These are phyloP conservation scores for Pelomyxa schiedti DNA, from an alignment of 78 protist species.

Conservation along the genomic window DNA sequence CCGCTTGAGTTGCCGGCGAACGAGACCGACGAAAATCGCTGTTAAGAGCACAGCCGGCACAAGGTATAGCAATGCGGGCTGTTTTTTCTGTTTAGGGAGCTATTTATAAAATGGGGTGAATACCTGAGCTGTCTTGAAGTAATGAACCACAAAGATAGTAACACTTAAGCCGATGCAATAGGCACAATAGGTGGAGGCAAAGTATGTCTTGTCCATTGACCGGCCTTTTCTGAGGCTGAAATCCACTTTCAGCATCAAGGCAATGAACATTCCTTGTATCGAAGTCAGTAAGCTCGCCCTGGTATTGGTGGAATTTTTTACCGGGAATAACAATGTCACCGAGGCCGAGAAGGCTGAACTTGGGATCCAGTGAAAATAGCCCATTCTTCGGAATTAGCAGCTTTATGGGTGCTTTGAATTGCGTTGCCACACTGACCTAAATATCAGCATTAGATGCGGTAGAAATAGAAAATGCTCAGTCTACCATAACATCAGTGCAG, in stretches of 20 bases:
- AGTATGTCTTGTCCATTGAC: constrained; percentile 6
- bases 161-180: constrained; percentile 36
- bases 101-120: background rate
- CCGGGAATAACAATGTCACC: constrained; percentile 86
- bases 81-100: background rate
- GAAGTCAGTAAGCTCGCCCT: no score
- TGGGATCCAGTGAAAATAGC: background rate
- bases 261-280: constrained; percentile 45
- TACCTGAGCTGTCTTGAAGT: constrained; percentile 56
- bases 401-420: constrained; percentile 69
- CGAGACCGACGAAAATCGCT: no score
- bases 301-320: no score
- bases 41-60: no score
- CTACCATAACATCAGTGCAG: constrained; percentile 69
- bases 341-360: constrained; percentile 70
- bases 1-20: no score
- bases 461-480: no score
- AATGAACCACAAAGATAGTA: constrained; percentile 55
- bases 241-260: no score
- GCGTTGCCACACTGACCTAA: constrained; percentile 61
- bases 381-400: constrained; percentile 40
- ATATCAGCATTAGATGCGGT: no score
- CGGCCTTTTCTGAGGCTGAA: background rate
- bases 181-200: background rate
- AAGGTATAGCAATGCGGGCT: constrained; percentile 68